Percentiles rank a stretch among this genome's conserved stretches.
These are phyloP conservation scores for Neoboletus magnificus DNA, from an alignment of 768 basidiomycete genomes.

Conservation along the genomic window DNA sequence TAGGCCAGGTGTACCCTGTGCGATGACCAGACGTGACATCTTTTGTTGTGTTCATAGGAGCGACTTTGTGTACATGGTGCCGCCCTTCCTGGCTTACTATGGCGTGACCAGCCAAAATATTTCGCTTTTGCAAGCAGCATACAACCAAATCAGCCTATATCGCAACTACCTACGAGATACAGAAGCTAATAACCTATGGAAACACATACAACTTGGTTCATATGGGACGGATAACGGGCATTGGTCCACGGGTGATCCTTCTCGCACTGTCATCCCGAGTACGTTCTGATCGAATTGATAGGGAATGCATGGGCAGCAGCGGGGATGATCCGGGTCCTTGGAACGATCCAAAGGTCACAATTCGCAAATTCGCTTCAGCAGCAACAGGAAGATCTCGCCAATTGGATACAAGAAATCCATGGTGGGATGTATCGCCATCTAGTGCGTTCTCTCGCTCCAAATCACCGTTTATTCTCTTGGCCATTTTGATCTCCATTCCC, in stretches of 20 bases:
- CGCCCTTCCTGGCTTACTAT: slow-evolving; percentile 85
- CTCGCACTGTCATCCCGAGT: not conserved
- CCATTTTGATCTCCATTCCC: not conserved
- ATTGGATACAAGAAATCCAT: slow-evolving; percentile 74
- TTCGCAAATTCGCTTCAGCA: slow-evolving; percentile 46
- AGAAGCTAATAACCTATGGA: slow-evolving; percentile 59
- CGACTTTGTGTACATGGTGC: slow-evolving; percentile 83
- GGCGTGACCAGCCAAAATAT: slow-evolving; percentile 59
- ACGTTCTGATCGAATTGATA: slow-evolving; percentile 20
- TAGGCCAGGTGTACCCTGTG: slow-evolving; percentile 21
- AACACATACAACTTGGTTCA: slow-evolving; percentile 64
- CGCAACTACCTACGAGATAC: slow-evolving; percentile 58
- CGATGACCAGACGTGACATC: not conserved
- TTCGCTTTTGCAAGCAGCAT: slow-evolving; percentile 59
- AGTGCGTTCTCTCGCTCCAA: slow-evolving; percentile 36
- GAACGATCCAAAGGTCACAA: slow-evolving; percentile 64
- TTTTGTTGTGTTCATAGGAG: slow-evolving; percentile 43
- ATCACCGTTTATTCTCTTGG: not conserved
- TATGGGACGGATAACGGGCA: slow-evolving; percentile 58
- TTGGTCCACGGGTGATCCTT: slow-evolving; percentile 67
- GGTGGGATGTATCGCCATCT: slow-evolving; percentile 61
- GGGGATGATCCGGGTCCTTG: slow-evolving; percentile 80
- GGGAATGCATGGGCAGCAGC: slow-evolving; percentile 90
- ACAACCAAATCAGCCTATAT: slow-evolving; percentile 71
- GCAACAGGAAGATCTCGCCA: slow-evolving; percentile 55